These are phyloP conservation scores for Chytridiales sp. DNA, from an alignment of 371 early-diverging fungal species.

Conservation along the genomic window DNA sequence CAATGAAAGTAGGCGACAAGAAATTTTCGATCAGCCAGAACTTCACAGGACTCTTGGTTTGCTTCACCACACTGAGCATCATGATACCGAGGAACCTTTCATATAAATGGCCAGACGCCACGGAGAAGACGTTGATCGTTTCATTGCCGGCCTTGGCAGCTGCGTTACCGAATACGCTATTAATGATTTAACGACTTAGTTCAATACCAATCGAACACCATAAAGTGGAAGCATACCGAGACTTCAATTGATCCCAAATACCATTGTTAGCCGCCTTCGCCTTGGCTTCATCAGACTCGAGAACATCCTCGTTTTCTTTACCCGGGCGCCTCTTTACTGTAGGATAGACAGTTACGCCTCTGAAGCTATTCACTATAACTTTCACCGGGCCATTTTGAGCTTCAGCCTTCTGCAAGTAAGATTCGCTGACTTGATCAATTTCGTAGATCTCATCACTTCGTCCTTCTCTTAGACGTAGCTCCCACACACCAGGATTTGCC, in stretches of 20 bases:
- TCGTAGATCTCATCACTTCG: slow-evolving; percentile 75
- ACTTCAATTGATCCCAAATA: slow-evolving; percentile 56
- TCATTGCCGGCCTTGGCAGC: slow-evolving; percentile 28
- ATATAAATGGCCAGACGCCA: slow-evolving; percentile 95
- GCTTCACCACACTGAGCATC: slow-evolving; percentile 88
- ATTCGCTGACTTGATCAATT: slow-evolving; percentile 55
- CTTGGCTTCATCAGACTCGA: slow-evolving; percentile 46
- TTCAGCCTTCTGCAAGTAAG: neutral
- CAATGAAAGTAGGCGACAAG: slow-evolving; percentile 90
- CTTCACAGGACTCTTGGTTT: slow-evolving; percentile 84
- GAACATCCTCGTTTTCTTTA: slow-evolving; percentile 72
- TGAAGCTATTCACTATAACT: slow-evolving; percentile 70
- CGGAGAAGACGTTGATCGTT: slow-evolving; percentile 90
- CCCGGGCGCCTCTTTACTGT: slow-evolving; percentile 76
- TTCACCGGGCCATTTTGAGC: slow-evolving; percentile 37
- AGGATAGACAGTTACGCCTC: slow-evolving; percentile 78
- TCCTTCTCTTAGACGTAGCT: slow-evolving; percentile 74
- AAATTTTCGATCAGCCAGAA: slow-evolving; percentile 98
- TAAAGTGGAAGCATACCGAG: slow-evolving; percentile 41
- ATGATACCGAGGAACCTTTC: slow-evolving; percentile 95
- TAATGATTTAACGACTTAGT: no score
- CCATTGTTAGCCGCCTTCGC: slow-evolving; percentile 17
- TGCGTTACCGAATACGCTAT: slow-evolving; percentile 13
- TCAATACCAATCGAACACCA: neutral
- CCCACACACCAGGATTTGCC: slow-evolving; percentile 88